Conservation (phyloP, 345 rosid species). For the Nephelium lappaceum region DNA sequence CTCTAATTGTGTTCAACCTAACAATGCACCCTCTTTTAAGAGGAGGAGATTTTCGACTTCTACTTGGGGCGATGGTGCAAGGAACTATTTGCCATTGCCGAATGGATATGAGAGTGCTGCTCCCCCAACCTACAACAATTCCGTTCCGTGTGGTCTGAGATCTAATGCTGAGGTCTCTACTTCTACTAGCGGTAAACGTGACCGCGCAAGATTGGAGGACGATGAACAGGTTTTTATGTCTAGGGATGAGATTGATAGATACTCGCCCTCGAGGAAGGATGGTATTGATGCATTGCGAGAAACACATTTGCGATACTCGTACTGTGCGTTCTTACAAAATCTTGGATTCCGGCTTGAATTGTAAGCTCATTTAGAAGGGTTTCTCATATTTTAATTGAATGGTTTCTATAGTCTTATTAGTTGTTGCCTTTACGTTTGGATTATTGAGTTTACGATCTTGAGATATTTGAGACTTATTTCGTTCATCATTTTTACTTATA, state of each 20-base stretch:
- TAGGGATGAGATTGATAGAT: constrained; percentile 71
- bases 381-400: not conserved
- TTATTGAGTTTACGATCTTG: not conserved
- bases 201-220: constrained; percentile 61
- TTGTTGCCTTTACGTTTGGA: not conserved
- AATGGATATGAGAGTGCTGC: constrained; percentile 28
- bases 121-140: constrained; percentile 29
- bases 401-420: not conserved
- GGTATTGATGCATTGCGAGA: constrained; percentile 73
- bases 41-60: constrained; percentile 61
- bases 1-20: constrained; percentile 34
- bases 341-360: constrained; percentile 70
- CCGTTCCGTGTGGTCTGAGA: constrained; percentile 35
- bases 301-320: constrained; percentile 75
- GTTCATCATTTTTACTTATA: not conserved
- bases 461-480: not conserved
- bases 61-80: constrained; percentile 47
- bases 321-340: constrained; percentile 70
- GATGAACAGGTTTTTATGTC: constrained; percentile 68
- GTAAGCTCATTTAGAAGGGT: constrained; percentile 39
- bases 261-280: constrained; percentile 82
- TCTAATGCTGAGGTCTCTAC: constrained; percentile 48
- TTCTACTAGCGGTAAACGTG: constrained; percentile 53
- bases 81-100: constrained; percentile 22
- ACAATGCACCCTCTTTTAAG: constrained; percentile 47